Evolutionary conservation across 2,329 filamentous ascomycete genomes (phyloP).

Genomic region (Botrytis sinoallii): DNA sequence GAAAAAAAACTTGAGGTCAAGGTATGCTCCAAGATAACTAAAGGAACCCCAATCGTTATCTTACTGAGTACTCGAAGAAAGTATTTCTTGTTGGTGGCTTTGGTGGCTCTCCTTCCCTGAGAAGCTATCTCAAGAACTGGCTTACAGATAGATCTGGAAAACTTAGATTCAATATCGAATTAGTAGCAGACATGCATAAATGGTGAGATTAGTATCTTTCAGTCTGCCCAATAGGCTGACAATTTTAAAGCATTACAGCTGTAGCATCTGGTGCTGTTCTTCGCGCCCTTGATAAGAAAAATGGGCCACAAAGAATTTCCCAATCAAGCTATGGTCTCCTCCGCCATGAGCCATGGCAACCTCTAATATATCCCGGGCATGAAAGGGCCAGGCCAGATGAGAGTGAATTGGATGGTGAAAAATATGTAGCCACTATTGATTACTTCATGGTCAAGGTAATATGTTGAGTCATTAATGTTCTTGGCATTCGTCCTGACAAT

Average conservation of each 20-base stretch:
- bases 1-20: conserved; percentile 20
- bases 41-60: neutral
- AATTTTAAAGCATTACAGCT: conserved; percentile 21
- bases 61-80: conserved; percentile 21
- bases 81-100: conserved; percentile 33
- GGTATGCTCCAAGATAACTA: neutral
- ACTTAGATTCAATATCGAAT: conserved; percentile 10
- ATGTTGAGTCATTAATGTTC: neutral
- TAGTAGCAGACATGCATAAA: conserved; percentile 17
- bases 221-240: neutral
- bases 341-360: conserved; percentile 19
- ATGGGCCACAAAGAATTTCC: conserved; percentile 22
- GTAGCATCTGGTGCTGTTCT: conserved; percentile 26
- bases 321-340: conserved; percentile 28
- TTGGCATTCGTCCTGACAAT: neutral
- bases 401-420: conserved; percentile 22
- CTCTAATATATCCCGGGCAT: conserved; percentile 11
- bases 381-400: neutral
- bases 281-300: conserved; percentile 26
- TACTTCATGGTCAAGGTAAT: conserved; percentile 27
- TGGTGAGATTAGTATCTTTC: conserved; percentile 8
- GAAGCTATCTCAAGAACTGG: conserved; percentile 19
- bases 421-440: conserved; percentile 24
- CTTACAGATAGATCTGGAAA: neutral
- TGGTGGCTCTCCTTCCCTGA: conserved; percentile 26